Percentiles rank a stretch among this genome's conserved stretches.
These are phyloP conservation scores for Colletotrichum sp. DNA, from an alignment of 2,329 filamentous ascomycete species.

Conservation along the genomic window DNA sequence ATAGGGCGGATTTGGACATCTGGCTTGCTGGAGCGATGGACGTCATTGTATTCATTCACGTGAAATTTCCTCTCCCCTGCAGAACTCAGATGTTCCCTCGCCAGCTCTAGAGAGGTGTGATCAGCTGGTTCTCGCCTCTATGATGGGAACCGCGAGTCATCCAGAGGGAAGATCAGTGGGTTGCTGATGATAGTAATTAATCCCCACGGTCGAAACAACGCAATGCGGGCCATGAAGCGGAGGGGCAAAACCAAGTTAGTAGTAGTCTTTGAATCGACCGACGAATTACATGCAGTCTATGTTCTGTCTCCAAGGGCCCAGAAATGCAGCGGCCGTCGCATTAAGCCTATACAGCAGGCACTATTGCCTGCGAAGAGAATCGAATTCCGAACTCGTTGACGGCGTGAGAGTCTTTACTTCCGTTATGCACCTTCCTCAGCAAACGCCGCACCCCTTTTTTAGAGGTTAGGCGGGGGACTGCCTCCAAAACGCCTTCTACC, in stretches of 20 bases:
- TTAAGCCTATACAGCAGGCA: slow-evolving; percentile 13
- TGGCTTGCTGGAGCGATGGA: not conserved
- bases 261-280: not conserved
- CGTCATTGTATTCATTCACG: not conserved
- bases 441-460: slow-evolving; percentile 1
- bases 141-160: not conserved
- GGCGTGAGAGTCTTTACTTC: slow-evolving; percentile 11
- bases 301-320: slow-evolving; percentile 7
- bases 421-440: slow-evolving; percentile 12
- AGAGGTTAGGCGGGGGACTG: not conserved
- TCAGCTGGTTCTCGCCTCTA: not conserved
- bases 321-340: slow-evolving; percentile 15
- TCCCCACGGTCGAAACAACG: not conserved
- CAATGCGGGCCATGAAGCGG: not conserved
- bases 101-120: not conserved
- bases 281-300: slow-evolving; percentile 21
- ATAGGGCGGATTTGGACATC: not conserved
- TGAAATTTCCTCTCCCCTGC: not conserved
- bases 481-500: slow-evolving; percentile 19
- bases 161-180: not conserved
- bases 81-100: not conserved
- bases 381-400: slow-evolving; percentile 5
- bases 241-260: not conserved
- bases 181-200: not conserved
- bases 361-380: slow-evolving; percentile 5